Conservation (phyloP, 176 grass and related monocot genomes). For the Zoysia japonica region DNA sequence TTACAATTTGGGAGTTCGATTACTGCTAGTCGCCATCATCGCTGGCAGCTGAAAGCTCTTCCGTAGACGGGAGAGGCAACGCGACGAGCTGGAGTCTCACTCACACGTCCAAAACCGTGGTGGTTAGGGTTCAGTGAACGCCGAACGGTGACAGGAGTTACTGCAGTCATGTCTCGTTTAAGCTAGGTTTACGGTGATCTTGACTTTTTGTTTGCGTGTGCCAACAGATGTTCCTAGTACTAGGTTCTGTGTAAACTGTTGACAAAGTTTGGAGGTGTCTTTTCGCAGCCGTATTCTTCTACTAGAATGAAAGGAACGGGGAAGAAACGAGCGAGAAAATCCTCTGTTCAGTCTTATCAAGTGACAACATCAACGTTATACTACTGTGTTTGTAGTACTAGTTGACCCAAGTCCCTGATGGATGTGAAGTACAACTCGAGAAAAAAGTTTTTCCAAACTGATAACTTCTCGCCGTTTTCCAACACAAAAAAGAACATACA, state of each 20-base stretch:
- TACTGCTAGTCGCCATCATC: slow-evolving; percentile 52
- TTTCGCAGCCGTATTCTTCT: slow-evolving; percentile 27
- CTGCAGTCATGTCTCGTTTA: not conserved
- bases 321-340: slow-evolving; percentile 18
- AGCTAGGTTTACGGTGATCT: not conserved
- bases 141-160: slow-evolving; percentile 24
- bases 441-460: slow-evolving; percentile 6
- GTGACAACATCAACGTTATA: slow-evolving; percentile 32
- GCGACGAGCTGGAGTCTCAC: slow-evolving; percentile 12
- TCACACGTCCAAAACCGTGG: slow-evolving; percentile 24
- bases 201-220: not conserved
- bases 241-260: not conserved
- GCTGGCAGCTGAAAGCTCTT: slow-evolving; percentile 46
- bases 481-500: not conserved
- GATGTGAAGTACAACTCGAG: not conserved
- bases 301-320: slow-evolving; percentile 15
- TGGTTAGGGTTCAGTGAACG: slow-evolving; percentile 16
- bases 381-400: not conserved
- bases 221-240: not conserved
- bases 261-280: slow-evolving; percentile 33
- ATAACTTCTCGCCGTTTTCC: slow-evolving; percentile 27
- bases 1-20: not conserved
- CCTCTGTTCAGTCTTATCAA: slow-evolving; percentile 32
- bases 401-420: slow-evolving; percentile 32
- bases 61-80: slow-evolving; percentile 21